These are phyloP conservation scores for Verticillium nubilum DNA, from an alignment of 2,329 filamentous ascomycete species.

Conservation along the genomic window DNA sequence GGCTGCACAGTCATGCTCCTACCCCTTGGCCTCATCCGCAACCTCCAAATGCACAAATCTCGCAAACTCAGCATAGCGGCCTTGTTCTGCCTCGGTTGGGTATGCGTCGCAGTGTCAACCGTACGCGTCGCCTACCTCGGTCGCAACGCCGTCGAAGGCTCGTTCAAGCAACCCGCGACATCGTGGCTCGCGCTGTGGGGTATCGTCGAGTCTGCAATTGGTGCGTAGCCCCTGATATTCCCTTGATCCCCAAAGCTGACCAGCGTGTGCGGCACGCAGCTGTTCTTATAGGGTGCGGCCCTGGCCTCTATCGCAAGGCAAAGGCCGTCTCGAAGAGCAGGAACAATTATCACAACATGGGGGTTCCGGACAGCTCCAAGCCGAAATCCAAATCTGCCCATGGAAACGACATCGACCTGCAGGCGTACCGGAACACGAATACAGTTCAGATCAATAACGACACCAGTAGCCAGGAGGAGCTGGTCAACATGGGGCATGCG, in stretches of 20 bases:
- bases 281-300: constrained; percentile 9
- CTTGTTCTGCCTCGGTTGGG: constrained; percentile 12
- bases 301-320: constrained; percentile 7
- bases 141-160: not conserved
- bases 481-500: not conserved
- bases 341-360: constrained; percentile 1
- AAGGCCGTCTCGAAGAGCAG: constrained; percentile 4
- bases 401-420: constrained; percentile 1
- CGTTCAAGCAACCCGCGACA: constrained; percentile 6
- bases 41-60: constrained; percentile 8
- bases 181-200: constrained; percentile 10
- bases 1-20: constrained; percentile 8
- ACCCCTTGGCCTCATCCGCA: constrained; percentile 6
- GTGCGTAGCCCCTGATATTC: not conserved
- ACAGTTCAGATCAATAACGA: not conserved
- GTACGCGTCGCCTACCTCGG: constrained; percentile 9
- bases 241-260: not conserved
- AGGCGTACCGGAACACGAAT: not conserved
- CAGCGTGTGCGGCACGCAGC: not conserved
- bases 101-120: constrained; percentile 11
- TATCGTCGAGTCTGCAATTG: constrained; percentile 8
- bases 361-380: not conserved
- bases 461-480: constrained; percentile 8
- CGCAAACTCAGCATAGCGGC: constrained; percentile 10
- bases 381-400: not conserved